A percentile compares a stretch with the other conserved stretches of the same genome.
Conservation (phyloP, 768 basidiomycete species). For the Leccinum broughii region DNA sequence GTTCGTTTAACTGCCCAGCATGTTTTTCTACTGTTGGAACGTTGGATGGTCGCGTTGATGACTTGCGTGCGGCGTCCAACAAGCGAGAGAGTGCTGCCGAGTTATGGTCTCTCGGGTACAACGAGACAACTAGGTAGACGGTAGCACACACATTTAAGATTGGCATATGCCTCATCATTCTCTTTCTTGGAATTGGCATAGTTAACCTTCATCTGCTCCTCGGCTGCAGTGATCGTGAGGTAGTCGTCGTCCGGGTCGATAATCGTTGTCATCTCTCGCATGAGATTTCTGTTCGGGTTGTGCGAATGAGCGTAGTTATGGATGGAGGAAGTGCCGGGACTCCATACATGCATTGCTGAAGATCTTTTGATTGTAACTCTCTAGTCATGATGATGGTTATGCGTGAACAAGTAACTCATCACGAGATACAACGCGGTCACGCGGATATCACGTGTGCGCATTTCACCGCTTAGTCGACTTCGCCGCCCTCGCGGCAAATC, state of each 20-base stretch:
- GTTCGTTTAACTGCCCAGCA: slow-evolving; percentile 57
- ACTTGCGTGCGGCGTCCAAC: slow-evolving; percentile 68
- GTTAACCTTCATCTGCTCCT: slow-evolving; percentile 63
- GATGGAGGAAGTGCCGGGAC: background rate
- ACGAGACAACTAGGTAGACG: background rate
- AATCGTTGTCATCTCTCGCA: slow-evolving; percentile 67
- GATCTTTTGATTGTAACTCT: slow-evolving; percentile 34
- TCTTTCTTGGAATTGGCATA: slow-evolving; percentile 63
- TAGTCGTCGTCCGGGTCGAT: slow-evolving; percentile 82
- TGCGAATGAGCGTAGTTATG: background rate
- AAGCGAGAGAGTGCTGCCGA: slow-evolving; percentile 58
- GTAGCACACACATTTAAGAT: slow-evolving; percentile 54
- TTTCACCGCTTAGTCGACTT: background rate
- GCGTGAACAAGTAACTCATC: background rate
- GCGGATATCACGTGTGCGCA: slow-evolving; percentile 24
- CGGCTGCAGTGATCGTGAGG: slow-evolving; percentile 69
- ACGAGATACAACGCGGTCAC: background rate
- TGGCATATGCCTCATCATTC: slow-evolving; percentile 63
- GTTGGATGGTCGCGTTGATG: slow-evolving; percentile 66
- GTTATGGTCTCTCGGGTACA: background rate
- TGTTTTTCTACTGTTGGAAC: slow-evolving; percentile 71
- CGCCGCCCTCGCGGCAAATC: no score
- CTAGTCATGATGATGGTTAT: slow-evolving; percentile 22
- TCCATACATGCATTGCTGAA: slow-evolving; percentile 37
- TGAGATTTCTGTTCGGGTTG: slow-evolving; percentile 51